A percentile compares a stretch with the other conserved stretches of the same genome.
These are phyloP conservation scores for Lactarius hatsudake DNA, from an alignment of 768 basidiomycete genomes.

Conservation along the genomic window DNA sequence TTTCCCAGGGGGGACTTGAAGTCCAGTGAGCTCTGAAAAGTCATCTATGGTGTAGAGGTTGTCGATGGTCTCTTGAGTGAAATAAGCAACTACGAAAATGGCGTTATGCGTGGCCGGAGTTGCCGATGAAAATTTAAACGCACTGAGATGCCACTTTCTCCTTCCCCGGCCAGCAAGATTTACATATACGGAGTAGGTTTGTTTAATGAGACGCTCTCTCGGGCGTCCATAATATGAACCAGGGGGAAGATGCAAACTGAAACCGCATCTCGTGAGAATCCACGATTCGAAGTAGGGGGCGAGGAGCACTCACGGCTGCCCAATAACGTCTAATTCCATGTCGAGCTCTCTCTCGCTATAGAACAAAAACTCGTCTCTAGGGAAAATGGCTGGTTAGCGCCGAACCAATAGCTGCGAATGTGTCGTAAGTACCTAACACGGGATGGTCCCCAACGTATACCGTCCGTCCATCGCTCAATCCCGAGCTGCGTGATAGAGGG, in stretches of 20 bases:
- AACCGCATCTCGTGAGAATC: slow-evolving; percentile 30
- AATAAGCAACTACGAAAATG: slow-evolving; percentile 38
- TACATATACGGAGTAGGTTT: slow-evolving; percentile 78
- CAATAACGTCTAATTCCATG: slow-evolving; percentile 29
- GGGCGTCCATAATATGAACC: slow-evolving; percentile 31
- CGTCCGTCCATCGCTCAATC: slow-evolving; percentile 82
- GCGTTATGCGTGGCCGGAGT: slow-evolving; percentile 15
- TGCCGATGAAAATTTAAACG: slow-evolving; percentile 29
- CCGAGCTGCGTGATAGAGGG: slow-evolving; percentile 47
- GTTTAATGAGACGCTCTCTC: slow-evolving; percentile 63
- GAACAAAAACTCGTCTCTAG: slow-evolving; percentile 65
- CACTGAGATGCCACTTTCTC: slow-evolving; percentile 81
- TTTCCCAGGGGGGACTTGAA: slow-evolving; percentile 35
- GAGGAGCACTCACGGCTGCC: slow-evolving; percentile 22
- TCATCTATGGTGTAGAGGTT: slow-evolving; percentile 35
- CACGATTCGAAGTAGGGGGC: not conserved
- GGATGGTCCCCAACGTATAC: slow-evolving; percentile 68
- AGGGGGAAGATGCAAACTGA: slow-evolving; percentile 27
- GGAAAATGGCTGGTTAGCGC: not conserved
- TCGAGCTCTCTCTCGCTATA: slow-evolving; percentile 64
- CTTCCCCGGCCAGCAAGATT: slow-evolving; percentile 56
- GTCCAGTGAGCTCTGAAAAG: slow-evolving; percentile 33
- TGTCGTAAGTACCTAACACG: slow-evolving; percentile 58
- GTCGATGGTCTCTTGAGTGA: slow-evolving; percentile 36
- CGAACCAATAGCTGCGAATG: not conserved